Percentiles rank a stretch among this genome's conserved stretches.
phyloP scores from a whole-genome alignment of 179 eudicot species.

The Silene vulgaris region DNA sequence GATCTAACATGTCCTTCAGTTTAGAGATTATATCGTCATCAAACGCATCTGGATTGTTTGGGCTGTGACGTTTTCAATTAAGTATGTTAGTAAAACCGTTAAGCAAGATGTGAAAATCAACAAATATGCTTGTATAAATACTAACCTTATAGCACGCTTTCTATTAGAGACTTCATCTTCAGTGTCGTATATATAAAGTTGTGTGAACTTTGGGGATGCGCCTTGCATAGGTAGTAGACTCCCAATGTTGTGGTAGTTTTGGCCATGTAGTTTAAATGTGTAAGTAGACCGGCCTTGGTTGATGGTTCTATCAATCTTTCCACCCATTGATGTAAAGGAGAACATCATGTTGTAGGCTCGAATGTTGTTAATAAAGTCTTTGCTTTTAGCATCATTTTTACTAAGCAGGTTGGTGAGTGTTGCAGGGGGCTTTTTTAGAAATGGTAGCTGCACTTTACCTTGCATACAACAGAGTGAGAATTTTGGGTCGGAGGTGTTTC shows the following conservation, averaged over 20 bases:
- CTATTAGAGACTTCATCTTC: no score
- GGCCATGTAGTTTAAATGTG: no score
- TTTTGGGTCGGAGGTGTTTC: not conserved
- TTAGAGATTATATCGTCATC: not conserved
- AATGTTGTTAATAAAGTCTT: not conserved
- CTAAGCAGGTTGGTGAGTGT: not conserved
- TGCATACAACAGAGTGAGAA: not conserved
- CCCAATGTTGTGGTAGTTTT: no score
- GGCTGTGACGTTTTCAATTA: no score
- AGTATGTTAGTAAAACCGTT: no score
- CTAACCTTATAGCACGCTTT: no score
- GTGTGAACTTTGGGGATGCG: no score
- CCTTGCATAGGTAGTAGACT: no score
- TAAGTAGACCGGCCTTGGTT: not conserved
- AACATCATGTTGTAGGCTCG: conserved; percentile 13
- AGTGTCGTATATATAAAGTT: no score
- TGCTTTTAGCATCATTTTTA: not conserved
- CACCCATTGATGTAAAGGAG: not conserved
- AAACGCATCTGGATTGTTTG: no score
- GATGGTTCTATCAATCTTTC: not conserved
- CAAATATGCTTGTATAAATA: no score
- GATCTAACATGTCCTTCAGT: not conserved
- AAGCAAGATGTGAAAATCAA: no score
- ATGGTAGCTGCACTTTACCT: not conserved
- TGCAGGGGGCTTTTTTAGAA: not conserved